phyloP scores from a whole-genome alignment of 1,139 yeast genomes.

The Yamadazyma spencermartinsiae region DNA sequence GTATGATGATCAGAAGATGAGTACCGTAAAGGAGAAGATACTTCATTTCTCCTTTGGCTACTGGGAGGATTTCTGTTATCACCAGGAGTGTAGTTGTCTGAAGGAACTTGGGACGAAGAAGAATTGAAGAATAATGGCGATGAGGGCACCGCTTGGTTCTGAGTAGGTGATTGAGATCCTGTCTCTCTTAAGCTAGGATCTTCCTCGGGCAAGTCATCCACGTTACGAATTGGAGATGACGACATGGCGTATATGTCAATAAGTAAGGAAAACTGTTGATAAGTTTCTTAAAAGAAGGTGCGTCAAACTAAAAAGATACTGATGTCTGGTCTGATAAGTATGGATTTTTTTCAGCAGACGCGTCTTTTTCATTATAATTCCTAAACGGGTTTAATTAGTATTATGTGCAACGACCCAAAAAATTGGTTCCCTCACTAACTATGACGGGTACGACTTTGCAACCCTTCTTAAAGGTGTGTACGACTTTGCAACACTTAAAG shows the following conservation, averaged over 20 bases:
- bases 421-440: too few relatives aligned
- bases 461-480: too few relatives aligned
- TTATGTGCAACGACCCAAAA: background rate
- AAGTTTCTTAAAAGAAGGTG: background rate
- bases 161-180: slow-evolving; percentile 37
- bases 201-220: slow-evolving; percentile 25
- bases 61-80: slow-evolving; percentile 19
- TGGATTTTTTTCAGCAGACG: slow-evolving; percentile 12
- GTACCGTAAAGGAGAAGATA: slow-evolving; percentile 49
- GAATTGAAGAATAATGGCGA: slow-evolving; percentile 68
- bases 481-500: too few relatives aligned
- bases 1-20: slow-evolving; percentile 43
- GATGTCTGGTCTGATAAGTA: background rate
- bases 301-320: background rate
- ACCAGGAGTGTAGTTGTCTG: slow-evolving; percentile 27
- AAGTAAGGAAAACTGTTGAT: too few relatives aligned
- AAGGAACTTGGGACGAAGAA: slow-evolving; percentile 48
- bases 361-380: slow-evolving; percentile 23
- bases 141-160: slow-evolving; percentile 48
- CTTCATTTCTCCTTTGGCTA: slow-evolving; percentile 22
- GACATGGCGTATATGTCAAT: slow-evolving; percentile 28
- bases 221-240: slow-evolving; percentile 32
- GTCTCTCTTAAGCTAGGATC: slow-evolving; percentile 23
- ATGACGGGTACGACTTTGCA: too few relatives aligned
- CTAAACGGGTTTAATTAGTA: slow-evolving; percentile 23